phyloP scores from a whole-genome alignment of 2,329 filamentous ascomycete species.

The Plenodomus tracheiphilus region DNA sequence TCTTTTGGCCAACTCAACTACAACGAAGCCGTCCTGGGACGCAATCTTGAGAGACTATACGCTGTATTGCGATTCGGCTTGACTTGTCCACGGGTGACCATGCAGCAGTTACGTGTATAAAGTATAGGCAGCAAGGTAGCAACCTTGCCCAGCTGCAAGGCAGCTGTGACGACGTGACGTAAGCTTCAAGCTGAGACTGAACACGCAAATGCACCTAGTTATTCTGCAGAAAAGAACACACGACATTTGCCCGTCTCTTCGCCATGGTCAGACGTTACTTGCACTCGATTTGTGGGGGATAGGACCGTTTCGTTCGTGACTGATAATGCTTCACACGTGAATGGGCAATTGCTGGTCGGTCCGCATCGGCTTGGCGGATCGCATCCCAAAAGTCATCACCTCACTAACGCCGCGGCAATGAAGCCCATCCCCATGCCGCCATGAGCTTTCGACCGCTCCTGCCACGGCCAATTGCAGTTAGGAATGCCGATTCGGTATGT shows the following conservation, averaged over 20 bases:
- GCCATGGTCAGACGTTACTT: not conserved
- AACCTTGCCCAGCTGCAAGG: too few relatives aligned
- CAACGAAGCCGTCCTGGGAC: too few relatives aligned
- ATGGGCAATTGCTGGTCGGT: slow-evolving; percentile 2
- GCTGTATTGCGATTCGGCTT: too few relatives aligned
- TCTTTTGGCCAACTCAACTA: too few relatives aligned
- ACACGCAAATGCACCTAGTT: not conserved
- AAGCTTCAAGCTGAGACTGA: not conserved
- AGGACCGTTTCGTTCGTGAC: not conserved
- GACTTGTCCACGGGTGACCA: too few relatives aligned
- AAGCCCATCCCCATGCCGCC: slow-evolving; percentile 22
- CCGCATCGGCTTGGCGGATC: slow-evolving; percentile 8
- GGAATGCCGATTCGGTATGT: slow-evolving; percentile 37
- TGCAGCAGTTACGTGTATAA: too few relatives aligned
- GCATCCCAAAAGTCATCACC: not conserved
- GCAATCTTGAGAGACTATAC: too few relatives aligned
- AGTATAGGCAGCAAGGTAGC: too few relatives aligned
- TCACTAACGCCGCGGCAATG: not conserved
- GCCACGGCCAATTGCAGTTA: slow-evolving; percentile 30
- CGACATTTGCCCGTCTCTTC: not conserved
- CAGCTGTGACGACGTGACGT: not conserved
- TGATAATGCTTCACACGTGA: slow-evolving; percentile 2
- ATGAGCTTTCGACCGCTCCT: slow-evolving; percentile 44
- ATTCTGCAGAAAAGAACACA: not conserved
- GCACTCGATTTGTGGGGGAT: not conserved